Percentiles rank a stretch among this genome's conserved stretches.
phyloP scores from a whole-genome alignment of 75 land plant genomes.

The Pinus albicaulis region DNA sequence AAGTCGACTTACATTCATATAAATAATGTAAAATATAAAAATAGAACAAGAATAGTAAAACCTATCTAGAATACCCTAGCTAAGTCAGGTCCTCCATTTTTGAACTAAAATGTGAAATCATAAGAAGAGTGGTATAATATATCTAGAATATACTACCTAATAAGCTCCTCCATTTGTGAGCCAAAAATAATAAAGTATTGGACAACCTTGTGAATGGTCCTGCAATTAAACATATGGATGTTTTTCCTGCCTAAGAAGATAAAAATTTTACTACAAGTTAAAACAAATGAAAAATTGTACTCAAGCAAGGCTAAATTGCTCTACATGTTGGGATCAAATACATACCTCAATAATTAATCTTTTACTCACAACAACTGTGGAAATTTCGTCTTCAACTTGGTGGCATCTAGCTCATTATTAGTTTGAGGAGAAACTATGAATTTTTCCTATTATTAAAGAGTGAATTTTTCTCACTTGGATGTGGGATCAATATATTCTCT shows the following conservation, averaged over 20 bases:
- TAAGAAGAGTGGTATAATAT: too few relatives aligned
- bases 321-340: conserved; percentile 57
- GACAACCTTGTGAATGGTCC: background rate
- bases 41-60: background rate
- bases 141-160: too few relatives aligned
- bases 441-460: conserved; percentile 63
- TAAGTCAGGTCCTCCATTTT: background rate
- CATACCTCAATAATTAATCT: conserved; percentile 52
- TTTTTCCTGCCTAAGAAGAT: too few relatives aligned
- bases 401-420: conserved; percentile 67
- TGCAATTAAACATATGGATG: background rate
- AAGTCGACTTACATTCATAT: too few relatives aligned
- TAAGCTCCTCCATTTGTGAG: too few relatives aligned
- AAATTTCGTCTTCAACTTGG: conserved; percentile 57
- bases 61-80: background rate
- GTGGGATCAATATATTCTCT: conserved; percentile 51
- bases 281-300: background rate
- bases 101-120: background rate
- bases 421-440: conserved; percentile 69
- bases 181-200: too few relatives aligned
- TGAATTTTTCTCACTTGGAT: conserved; percentile 55
- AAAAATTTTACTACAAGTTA: too few relatives aligned
- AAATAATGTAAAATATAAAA: too few relatives aligned
- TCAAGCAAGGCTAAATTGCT: background rate
- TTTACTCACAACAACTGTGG: conserved; percentile 59